Percentiles rank a stretch among this genome's conserved stretches.
phyloP scores from a whole-genome alignment of 1,284 basidiomycete species.

The Mrakiaceae sp. region DNA sequence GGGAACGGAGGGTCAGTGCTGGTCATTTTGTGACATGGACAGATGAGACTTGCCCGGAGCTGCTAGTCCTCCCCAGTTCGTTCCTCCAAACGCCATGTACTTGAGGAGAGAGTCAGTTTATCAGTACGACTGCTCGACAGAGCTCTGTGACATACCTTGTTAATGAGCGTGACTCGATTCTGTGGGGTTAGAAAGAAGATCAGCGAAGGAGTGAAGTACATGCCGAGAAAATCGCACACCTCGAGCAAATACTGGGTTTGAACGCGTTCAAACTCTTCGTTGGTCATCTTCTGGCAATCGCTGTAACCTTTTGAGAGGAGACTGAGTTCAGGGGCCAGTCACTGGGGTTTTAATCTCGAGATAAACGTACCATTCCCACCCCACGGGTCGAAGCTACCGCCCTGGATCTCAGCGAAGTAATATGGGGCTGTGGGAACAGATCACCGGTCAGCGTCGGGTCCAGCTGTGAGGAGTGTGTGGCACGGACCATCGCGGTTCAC shows the following conservation, averaged over 20 bases:
- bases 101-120: background rate
- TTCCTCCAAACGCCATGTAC: background rate
- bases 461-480: too few relatives aligned
- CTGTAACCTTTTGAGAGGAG: background rate
- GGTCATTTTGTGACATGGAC: too few relatives aligned
- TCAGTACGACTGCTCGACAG: too few relatives aligned
- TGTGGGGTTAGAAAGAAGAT: background rate
- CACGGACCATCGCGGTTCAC: background rate
- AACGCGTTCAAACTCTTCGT: background rate
- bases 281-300: background rate
- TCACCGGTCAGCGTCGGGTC: too few relatives aligned
- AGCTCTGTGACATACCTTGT: constrained; percentile 15
- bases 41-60: background rate
- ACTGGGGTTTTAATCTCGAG: background rate
- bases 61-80: constrained; percentile 1
- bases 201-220: background rate
- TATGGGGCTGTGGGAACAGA: background rate
- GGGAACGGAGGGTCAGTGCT: too few relatives aligned
- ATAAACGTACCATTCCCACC: background rate
- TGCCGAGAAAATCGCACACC: background rate
- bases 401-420: constrained; percentile 6
- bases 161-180: background rate
- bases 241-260: background rate
- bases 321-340: background rate
- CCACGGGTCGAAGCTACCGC: background rate